phyloP scores from a whole-genome alignment of 1,284 basidiomycete species.

The Fomitopsis schrenkii region DNA sequence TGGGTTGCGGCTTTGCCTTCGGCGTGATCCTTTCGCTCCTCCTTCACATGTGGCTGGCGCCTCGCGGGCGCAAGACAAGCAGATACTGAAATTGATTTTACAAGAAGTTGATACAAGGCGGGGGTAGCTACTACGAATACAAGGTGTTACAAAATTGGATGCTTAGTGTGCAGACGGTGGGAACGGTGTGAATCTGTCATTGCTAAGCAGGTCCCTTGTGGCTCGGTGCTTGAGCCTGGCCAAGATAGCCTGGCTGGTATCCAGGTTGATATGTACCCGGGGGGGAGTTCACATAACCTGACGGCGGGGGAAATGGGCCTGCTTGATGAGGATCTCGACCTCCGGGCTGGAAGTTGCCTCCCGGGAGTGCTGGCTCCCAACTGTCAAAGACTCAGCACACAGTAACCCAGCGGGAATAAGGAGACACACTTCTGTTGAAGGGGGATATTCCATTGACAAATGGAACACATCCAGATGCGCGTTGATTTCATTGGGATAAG shows the following conservation, averaged over 20 bases:
- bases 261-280: constrained; percentile 19
- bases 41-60: constrained; percentile 7
- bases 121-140: neutral
- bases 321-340: constrained; percentile 12
- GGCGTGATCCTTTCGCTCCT: constrained; percentile 27
- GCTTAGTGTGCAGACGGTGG: neutral
- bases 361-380: constrained; percentile 39
- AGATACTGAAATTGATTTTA: constrained; percentile 5
- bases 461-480: constrained; percentile 48
- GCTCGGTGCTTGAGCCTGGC: constrained; percentile 12
- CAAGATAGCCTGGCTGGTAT: constrained; percentile 26
- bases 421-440: constrained; percentile 39
- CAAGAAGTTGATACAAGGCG: neutral
- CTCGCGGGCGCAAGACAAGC: constrained; percentile 2
- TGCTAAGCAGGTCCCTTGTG: neutral
- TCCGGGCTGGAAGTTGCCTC: constrained; percentile 22
- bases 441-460: constrained; percentile 45
- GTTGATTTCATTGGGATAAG: constrained; percentile 42
- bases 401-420: constrained; percentile 2
- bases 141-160: neutral
- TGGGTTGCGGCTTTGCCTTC: constrained; percentile 24
- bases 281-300: constrained; percentile 15
- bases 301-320: constrained; percentile 4
- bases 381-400: constrained; percentile 20
- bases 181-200: neutral